A percentile compares a stretch with the other conserved stretches of the same genome.
phyloP scores from a whole-genome alignment of 108 stramenopile species.

The Seminavis robusta region DNA sequence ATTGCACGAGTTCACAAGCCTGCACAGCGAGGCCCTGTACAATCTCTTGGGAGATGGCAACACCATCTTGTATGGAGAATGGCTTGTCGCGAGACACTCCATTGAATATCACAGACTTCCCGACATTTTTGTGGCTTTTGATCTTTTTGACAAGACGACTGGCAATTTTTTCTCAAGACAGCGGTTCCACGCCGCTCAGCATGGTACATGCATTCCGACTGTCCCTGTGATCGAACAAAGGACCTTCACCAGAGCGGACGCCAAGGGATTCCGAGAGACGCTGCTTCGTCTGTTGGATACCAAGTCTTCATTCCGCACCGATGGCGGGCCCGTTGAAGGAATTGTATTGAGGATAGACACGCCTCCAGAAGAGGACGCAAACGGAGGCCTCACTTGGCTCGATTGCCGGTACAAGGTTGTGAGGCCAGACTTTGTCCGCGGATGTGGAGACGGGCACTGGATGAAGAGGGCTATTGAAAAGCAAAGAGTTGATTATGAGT shows the following conservation, averaged over 20 bases:
- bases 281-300: slow-evolving; percentile 12
- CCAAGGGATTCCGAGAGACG: neutral
- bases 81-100: slow-evolving; percentile 43
- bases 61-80: slow-evolving; percentile 42
- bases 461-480: slow-evolving; percentile 12
- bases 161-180: slow-evolving; percentile 12
- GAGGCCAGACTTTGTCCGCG: slow-evolving; percentile 26
- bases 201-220: slow-evolving; percentile 8
- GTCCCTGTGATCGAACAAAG: slow-evolving; percentile 10
- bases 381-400: slow-evolving; percentile 16
- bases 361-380: slow-evolving; percentile 12
- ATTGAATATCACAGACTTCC: slow-evolving; percentile 36
- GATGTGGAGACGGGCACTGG: slow-evolving; percentile 32
- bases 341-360: slow-evolving; percentile 33
- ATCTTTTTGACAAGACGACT: slow-evolving; percentile 28
- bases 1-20: slow-evolving; percentile 16
- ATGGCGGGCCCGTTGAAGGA: slow-evolving; percentile 33
- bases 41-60: slow-evolving; percentile 6
- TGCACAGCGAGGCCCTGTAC: slow-evolving; percentile 16
- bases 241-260: neutral
- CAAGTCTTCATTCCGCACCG: slow-evolving; percentile 17
- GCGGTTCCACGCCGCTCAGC: slow-evolving; percentile 18
- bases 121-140: slow-evolving; percentile 47
- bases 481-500: slow-evolving; percentile 15
- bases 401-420: slow-evolving; percentile 24